A percentile compares a stretch with the other conserved stretches of the same genome.
Conservation (phyloP, 2,329 filamentous ascomycete genomes). For the Alternaria hordeiaustralica region DNA sequence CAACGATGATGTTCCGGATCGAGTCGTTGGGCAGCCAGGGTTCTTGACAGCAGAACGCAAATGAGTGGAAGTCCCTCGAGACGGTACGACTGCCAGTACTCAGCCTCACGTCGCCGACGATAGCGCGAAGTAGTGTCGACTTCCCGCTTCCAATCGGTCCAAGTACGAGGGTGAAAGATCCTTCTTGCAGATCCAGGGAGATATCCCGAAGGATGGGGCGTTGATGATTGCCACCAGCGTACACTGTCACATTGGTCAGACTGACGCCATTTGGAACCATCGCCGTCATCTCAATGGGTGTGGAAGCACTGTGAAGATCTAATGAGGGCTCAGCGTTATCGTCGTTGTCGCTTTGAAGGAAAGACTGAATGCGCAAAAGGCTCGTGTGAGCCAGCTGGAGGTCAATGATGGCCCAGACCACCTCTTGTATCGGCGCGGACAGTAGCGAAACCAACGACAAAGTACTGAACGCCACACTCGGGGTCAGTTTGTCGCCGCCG, state of each 20-base stretch:
- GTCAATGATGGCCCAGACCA: neutral
- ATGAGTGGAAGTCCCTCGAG: neutral
- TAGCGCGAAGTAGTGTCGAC: neutral
- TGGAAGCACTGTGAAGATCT: neutral
- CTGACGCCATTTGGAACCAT: neutral
- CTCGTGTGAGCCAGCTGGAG: neutral
- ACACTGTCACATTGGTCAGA: neutral
- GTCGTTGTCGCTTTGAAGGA: neutral
- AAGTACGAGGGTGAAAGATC: neutral
- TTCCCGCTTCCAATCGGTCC: neutral
- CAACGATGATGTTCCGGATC: slow-evolving; percentile 1
- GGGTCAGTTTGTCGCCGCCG: neutral
- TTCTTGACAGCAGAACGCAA: neutral
- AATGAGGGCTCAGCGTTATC: neutral
- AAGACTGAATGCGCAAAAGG: neutral
- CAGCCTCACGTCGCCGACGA: neutral
- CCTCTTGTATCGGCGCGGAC: neutral
- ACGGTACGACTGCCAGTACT: neutral
- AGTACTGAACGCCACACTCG: neutral
- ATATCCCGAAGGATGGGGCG: neutral
- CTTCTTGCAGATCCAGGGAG: neutral
- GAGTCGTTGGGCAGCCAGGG: slow-evolving; percentile 1
- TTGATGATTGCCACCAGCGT: neutral
- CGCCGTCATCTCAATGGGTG: neutral
- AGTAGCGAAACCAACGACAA: neutral